Percentiles rank a stretch among this genome's conserved stretches.
phyloP scores from a whole-genome alignment of 208 protist genomes.

The Acanthamoeba healyi region DNA sequence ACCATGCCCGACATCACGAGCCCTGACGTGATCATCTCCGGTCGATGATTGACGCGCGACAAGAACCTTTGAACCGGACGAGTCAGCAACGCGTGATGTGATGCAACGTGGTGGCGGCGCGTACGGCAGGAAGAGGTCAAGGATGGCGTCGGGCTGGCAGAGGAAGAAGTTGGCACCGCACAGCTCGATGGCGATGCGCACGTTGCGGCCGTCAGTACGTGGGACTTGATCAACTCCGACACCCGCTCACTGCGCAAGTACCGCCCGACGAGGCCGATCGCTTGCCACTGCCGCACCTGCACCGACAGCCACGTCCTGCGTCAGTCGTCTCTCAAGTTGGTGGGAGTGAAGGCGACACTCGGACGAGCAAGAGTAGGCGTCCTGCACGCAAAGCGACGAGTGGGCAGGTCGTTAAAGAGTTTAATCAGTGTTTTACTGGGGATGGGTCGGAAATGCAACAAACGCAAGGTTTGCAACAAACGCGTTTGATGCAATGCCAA shows the following conservation, averaged over 20 bases:
- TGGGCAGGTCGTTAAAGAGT: too few relatives aligned
- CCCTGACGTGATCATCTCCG: constrained; percentile 9
- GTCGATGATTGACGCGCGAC: neutral
- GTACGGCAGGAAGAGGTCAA: neutral
- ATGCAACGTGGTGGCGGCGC: too few relatives aligned
- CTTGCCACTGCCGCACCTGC: neutral
- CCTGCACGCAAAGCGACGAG: too few relatives aligned
- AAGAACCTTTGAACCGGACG: neutral
- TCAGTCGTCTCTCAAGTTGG: too few relatives aligned
- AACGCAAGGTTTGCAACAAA: too few relatives aligned
- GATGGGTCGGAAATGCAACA: too few relatives aligned
- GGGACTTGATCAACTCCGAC: neutral
- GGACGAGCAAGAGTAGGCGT: neutral
- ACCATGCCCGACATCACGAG: constrained; percentile 6
- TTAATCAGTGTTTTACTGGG: too few relatives aligned
- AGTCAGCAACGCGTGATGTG: too few relatives aligned
- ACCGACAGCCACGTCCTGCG: too few relatives aligned
- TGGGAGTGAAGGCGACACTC: neutral
- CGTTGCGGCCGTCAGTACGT: neutral
- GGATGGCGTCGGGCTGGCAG: neutral
- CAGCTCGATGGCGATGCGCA: neutral
- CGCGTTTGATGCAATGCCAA: too few relatives aligned
- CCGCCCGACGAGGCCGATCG: neutral
- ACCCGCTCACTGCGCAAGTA: neutral
- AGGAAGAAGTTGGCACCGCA: neutral